Evolutionary conservation across 2,329 filamentous ascomycete genomes (phyloP), one percentile per base, ranked within the genome.

Genomic region (Aspergillus unguis): DNA sequence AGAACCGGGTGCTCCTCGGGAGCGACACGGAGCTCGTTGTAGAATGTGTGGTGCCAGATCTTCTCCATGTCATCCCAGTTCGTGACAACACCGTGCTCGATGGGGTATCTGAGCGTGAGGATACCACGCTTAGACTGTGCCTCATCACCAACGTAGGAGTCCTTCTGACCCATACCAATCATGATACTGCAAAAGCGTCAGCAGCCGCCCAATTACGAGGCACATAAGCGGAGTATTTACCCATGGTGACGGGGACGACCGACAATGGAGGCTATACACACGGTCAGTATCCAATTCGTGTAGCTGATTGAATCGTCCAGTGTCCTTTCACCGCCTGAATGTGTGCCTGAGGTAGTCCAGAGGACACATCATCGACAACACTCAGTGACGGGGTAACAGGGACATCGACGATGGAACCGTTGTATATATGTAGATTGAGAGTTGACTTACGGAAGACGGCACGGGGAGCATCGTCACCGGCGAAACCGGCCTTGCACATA

Each of bases 41-140:
- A 99, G 86, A 99, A 99, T 75, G 94, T 97, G 90, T 99, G 94
- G 80, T 99, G 94, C 94, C 94, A 99, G 71, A 99, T 97, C 88
- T 97, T 97, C 85, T 97, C 94, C 94, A 97, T 97, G 80, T 97
- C 94, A 78, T 99, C 94, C 94, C 94, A 99, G 90, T 97, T 97
- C 82, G 94, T 99, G 76, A 99, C 94, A 72, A 99, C 94, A 94
- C 94, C 94, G 87, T 99, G 94, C 86, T 99, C 94, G 77, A 99
- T 99, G 75, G 94, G 94, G 82, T 99, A 99, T 84, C 94, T 88
- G 76, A 99, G 86, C 62, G 92, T 97, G 70, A 99, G 86, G 82
- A 99, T 97, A 96, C 94, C 94, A 94, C 94, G 92, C 92, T 99
- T 99, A 77, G 94, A 99, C 85, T 99, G 94, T 81, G 94, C 94